Evolutionary conservation across 108 stramenopile species (phyloP).

Genomic region (Cylindrotheca fusiformis): DNA sequence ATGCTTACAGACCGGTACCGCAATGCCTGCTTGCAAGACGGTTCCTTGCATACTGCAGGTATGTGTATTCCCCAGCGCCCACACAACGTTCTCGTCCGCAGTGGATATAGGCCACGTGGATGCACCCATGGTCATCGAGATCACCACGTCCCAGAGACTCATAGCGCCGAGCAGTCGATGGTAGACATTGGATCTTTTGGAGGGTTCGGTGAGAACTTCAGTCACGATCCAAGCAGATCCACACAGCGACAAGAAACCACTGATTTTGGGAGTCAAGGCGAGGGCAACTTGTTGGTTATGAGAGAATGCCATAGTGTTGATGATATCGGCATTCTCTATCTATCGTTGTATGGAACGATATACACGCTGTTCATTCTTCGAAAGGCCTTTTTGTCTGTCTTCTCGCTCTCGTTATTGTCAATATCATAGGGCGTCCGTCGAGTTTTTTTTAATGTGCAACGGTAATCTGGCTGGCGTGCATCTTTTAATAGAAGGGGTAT

Average conservation of each 20-base stretch:
- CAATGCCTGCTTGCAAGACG: constrained; percentile 11
- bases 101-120: constrained; percentile 22
- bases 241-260: constrained; percentile 1
- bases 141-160: constrained; percentile 8
- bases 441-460: too few species aligned
- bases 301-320: constrained; percentile 4
- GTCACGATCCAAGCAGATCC: constrained; percentile 17
- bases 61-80: constrained; percentile 10
- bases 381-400: too few species aligned
- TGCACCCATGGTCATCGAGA: neutral
- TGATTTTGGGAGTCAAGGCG: constrained; percentile 19
- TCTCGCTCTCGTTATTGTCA: too few species aligned
- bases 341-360: too few species aligned
- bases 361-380: too few species aligned
- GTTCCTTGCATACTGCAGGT: constrained; percentile 18
- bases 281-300: constrained; percentile 12
- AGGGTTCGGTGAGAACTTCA: constrained; percentile 11
- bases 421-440: too few species aligned
- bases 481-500: too few species aligned
- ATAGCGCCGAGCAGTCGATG: constrained; percentile 16
- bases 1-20: constrained; percentile 10
- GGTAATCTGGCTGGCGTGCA: too few species aligned
- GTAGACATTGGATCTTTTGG: constrained; percentile 20
- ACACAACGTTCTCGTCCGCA: neutral
- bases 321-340: too few species aligned